Percentiles rank a stretch among this genome's conserved stretches.
Evolutionary conservation across 805 yeast species (phyloP).

Genomic region (Grigorovia jiainica): DNA sequence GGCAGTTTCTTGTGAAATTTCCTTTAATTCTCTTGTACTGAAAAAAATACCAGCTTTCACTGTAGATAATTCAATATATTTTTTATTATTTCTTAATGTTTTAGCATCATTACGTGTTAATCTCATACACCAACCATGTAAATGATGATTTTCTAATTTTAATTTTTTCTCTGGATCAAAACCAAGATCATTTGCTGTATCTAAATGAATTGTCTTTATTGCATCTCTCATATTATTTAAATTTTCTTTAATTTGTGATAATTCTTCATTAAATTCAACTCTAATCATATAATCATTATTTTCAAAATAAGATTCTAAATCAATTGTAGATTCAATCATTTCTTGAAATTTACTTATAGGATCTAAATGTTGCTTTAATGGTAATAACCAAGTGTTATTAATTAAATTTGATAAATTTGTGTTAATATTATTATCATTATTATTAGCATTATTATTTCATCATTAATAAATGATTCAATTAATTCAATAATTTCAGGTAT

Average conservation of each 20-base stretch:
- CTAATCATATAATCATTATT: conserved; percentile 72
- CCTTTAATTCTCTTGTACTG: conserved; percentile 58
- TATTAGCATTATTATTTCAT: conserved; percentile 10
- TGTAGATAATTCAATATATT: conserved; percentile 74
- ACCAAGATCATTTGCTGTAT: conserved; percentile 62
- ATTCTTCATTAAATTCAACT: conserved; percentile 80
- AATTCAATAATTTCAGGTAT: conserved; percentile 60
- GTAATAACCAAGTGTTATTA: conserved; percentile 45
- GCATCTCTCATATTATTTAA: conserved; percentile 45
- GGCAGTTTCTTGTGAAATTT: conserved; percentile 48
- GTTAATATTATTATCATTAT: conserved; percentile 5
- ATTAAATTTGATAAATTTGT: conserved; percentile 31
- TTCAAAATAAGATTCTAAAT: conserved; percentile 68
- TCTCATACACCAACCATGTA: conserved; percentile 91
- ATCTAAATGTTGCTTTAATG: conserved; percentile 39
- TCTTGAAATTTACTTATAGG: conserved; percentile 66
- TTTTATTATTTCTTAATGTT: conserved; percentile 48
- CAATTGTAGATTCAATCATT: conserved; percentile 87
- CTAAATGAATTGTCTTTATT: conserved; percentile 51
- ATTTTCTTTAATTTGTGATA: conserved; percentile 49
- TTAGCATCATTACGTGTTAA: conserved; percentile 85
- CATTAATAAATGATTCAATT: conserved; percentile 36
- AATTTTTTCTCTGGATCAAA: conserved; percentile 83
- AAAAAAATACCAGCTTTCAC: conserved; percentile 94
- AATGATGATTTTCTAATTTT: conserved; percentile 78